Base-by-base conservation (phyloP, 257 asterid genomes). In the Buddleja alternifolia region DNA sequence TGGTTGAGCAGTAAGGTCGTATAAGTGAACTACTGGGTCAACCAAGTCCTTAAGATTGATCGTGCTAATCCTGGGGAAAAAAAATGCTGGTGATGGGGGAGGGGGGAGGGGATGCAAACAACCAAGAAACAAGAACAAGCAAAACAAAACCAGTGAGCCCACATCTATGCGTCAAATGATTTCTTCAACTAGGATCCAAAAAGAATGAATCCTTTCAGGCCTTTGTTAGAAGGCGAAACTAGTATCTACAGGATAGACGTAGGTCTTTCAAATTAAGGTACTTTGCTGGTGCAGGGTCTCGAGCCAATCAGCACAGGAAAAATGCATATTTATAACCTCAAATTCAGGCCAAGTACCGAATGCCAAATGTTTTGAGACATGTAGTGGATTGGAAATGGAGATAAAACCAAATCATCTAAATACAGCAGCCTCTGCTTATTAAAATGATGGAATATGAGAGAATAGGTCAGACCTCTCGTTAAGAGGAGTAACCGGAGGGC, bases 401-500 rank as follows among this genome's bases (percentile, higher is more conserved):
- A 50, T 10, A 48, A 57, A 39, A 44, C 14, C 53, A 58, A 52
- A 29, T 42, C 52, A 55, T 52, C 67, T 14, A 54, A 44, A 45
- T 4, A 34, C 24, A 4, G 10, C 64, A 58, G 16, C 69, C 54
- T 25, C 8, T 14, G 48, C 65, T 7, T 2, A 44, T n/a, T 72
- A 53, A 10, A 44, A 23, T 3, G 42, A 63, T 10, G 37, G 19
- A 19, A 50, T 41, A 6, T 25, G 54, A 11, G 29, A 40, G 52
- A 51, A 50, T 37, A 71, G 44, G 19, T 14, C 24, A 15, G 32
- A 93, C 99, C 99, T 87, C 79, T 93, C 96, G 20, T 82, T 60
- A 42, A 90, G 92, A 71, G 98, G 98, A 61, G 99, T 93, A 37
- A 91, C 96, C 1, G 99, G 97, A 4, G 97, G 96, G 29, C 99